phyloP scores from a whole-genome alignment of 495 filamentous ascomycete genomes.

The Tirmania nivea region DNA sequence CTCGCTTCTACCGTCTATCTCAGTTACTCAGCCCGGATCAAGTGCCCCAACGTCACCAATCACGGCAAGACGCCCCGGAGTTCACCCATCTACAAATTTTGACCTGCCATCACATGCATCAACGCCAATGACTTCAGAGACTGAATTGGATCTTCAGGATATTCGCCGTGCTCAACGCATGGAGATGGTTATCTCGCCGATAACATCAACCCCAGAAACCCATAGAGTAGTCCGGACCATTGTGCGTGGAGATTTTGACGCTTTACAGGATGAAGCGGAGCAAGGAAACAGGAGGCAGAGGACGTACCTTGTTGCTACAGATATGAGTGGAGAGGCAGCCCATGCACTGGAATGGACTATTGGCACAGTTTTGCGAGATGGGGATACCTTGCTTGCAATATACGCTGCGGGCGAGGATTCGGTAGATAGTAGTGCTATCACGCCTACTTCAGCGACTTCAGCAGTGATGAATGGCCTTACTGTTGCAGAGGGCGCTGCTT shows the following conservation, averaged over 20 bases:
- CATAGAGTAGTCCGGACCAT: slow-evolving; percentile 72
- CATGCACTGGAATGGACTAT: slow-evolving; percentile 95
- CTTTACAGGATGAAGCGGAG: slow-evolving; percentile 48
- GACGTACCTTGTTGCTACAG: slow-evolving; percentile 81
- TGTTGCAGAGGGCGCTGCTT: slow-evolving; percentile 12
- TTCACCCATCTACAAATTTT: slow-evolving; percentile 66
- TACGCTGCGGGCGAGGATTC: slow-evolving; percentile 78
- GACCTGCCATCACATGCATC: slow-evolving; percentile 46
- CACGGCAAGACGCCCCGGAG: slow-evolving; percentile 24
- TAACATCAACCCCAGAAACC: slow-evolving; percentile 48
- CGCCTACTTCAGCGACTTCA: slow-evolving; percentile 9
- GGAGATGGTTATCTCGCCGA: slow-evolving; percentile 52
- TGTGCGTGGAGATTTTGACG: slow-evolving; percentile 60
- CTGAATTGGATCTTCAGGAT: slow-evolving; percentile 63
- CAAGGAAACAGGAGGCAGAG: slow-evolving; percentile 55
- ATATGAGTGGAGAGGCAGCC: slow-evolving; percentile 77
- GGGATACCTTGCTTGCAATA: slow-evolving; percentile 79
- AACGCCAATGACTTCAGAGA: slow-evolving; percentile 68
- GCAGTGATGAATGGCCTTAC: slow-evolving; percentile 18
- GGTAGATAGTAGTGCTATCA: slow-evolving; percentile 19
- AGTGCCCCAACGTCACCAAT: slow-evolving; percentile 15
- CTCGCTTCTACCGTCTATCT: slow-evolving; percentile 40
- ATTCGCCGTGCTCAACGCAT: slow-evolving; percentile 71
- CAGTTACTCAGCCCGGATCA: slow-evolving; percentile 34
- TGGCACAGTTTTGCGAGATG: slow-evolving; percentile 81